These are phyloP conservation scores for Beauveria scarabaeidicola DNA, from an alignment of 2,329 filamentous ascomycete genomes.

Conservation along the genomic window DNA sequence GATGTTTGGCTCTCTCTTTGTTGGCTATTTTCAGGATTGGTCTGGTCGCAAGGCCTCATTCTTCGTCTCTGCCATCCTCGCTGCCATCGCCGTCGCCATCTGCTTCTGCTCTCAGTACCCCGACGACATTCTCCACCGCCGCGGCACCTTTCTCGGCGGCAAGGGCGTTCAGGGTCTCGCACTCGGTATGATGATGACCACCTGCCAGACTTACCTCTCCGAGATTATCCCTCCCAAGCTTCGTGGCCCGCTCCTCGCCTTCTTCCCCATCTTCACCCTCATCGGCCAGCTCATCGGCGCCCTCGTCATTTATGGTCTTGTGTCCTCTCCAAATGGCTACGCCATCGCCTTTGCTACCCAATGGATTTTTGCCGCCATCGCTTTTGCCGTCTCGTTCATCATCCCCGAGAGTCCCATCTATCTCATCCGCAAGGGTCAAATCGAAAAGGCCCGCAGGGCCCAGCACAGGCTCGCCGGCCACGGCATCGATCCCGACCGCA, in stretches of 20 bases:
- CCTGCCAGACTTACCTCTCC: slow-evolving; percentile 39
- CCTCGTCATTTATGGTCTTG: slow-evolving; percentile 29
- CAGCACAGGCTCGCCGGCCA: slow-evolving; percentile 40
- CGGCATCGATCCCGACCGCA: slow-evolving; percentile 29
- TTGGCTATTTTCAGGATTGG: slow-evolving; percentile 32
- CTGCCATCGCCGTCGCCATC: slow-evolving; percentile 27
- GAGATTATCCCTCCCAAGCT: slow-evolving; percentile 39
- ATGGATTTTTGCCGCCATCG: slow-evolving; percentile 35
- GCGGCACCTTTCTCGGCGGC: slow-evolving; percentile 33
- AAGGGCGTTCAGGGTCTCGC: slow-evolving; percentile 37
- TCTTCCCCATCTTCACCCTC: slow-evolving; percentile 41
- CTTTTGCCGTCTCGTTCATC: slow-evolving; percentile 32
- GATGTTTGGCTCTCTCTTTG: slow-evolving; percentile 28
- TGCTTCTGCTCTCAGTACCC: slow-evolving; percentile 18
- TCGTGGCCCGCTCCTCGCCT: slow-evolving; percentile 37
- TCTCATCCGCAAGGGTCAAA: slow-evolving; percentile 32
- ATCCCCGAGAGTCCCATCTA: slow-evolving; percentile 45
- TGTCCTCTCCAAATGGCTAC: slow-evolving; percentile 26
- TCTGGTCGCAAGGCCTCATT: slow-evolving; percentile 30
- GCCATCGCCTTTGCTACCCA: slow-evolving; percentile 33
- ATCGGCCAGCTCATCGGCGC: slow-evolving; percentile 40
- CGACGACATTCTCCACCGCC: slow-evolving; percentile 18
- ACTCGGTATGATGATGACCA: slow-evolving; percentile 35
- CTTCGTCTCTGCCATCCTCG: slow-evolving; percentile 27
- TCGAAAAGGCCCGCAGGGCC: slow-evolving; percentile 33